Evolutionary conservation across 306 rosid species (phyloP).

Genomic region (Mimosa bimucronata): DNA sequence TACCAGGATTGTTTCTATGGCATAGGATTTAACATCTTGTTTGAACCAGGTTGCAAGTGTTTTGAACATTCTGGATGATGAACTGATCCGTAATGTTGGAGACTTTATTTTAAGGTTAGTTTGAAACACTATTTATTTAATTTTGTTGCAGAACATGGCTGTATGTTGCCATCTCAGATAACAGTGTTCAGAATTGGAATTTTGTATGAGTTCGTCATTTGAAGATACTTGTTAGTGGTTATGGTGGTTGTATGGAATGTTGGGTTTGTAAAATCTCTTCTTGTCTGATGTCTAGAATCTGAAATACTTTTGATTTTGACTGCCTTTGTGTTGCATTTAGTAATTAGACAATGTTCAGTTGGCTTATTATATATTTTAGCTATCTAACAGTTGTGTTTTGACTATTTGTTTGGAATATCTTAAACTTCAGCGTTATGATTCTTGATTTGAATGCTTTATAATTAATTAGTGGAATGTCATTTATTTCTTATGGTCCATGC

Average conservation of each 20-base stretch:
- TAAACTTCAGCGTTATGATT: background rate
- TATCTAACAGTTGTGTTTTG: slow-evolving; percentile 23
- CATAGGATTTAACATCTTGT: slow-evolving; percentile 35
- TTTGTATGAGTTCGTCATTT: background rate
- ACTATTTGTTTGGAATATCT: background rate
- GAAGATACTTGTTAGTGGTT: background rate
- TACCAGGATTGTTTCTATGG: slow-evolving; percentile 18
- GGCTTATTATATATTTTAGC: slow-evolving; percentile 23
- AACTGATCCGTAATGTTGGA: slow-evolving; percentile 76
- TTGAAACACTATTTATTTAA: slow-evolving; percentile 30
- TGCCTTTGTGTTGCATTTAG: background rate
- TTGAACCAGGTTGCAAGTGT: slow-evolving; percentile 81
- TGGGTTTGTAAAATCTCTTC: background rate
- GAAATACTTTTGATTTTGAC: slow-evolving; percentile 12
- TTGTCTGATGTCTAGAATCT: slow-evolving; percentile 1
- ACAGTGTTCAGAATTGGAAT: slow-evolving; percentile 30
- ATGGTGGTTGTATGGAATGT: background rate
- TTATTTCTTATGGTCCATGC: slow-evolving; percentile 8
- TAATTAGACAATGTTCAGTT: slow-evolving; percentile 4
- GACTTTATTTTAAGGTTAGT: slow-evolving; percentile 81
- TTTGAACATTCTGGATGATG: slow-evolving; percentile 83
- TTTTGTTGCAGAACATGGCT: slow-evolving; percentile 27
- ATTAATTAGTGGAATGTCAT: slow-evolving; percentile 13
- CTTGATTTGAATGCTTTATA: slow-evolving; percentile 5
- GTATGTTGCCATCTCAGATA: slow-evolving; percentile 14